Conservation (phyloP, 1,284 basidiomycete genomes). For the Spongiforma sp. region DNA sequence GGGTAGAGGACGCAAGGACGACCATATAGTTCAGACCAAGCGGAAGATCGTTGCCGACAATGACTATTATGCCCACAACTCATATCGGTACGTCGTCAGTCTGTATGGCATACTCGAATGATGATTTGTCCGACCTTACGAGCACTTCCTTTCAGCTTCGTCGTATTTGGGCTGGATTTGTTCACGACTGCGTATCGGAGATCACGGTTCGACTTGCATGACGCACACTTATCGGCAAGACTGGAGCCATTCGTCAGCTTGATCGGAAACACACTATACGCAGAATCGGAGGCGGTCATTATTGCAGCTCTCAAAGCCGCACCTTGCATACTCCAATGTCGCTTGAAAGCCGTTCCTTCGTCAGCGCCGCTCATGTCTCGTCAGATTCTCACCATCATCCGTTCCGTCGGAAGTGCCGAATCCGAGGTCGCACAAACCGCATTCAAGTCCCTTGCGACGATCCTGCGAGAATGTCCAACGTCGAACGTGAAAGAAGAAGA, state of each 20-base stretch:
- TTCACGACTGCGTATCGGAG: conserved; percentile 89
- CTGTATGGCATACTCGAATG: conserved; percentile 5
- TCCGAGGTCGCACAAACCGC: conserved; percentile 91
- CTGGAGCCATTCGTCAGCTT: conserved; percentile 88
- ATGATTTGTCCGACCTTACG: conserved; percentile 26
- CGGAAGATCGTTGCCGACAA: conserved; percentile 60
- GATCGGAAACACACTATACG: conserved; percentile 94
- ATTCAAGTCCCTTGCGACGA: conserved; percentile 84
- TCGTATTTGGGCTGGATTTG: conserved; percentile 92
- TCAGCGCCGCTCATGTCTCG: conserved; percentile 86
- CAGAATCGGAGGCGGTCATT: conserved; percentile 82
- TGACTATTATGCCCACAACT: conserved; percentile 86
- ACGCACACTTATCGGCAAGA: conserved; percentile 73
- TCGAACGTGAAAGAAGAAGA: conserved; percentile 91
- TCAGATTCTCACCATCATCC: conserved; percentile 88
- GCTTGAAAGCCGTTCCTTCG: conserved; percentile 78
- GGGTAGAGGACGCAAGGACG: conserved; percentile 48
- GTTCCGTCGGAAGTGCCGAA: conserved; percentile 86
- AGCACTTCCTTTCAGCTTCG: no score
- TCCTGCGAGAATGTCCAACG: conserved; percentile 85
- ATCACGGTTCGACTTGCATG: conserved; percentile 85
- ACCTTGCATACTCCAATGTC: conserved; percentile 85
- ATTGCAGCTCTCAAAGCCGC: conserved; percentile 82
- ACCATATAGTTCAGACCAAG: conserved; percentile 81
- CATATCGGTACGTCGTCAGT: conserved; percentile 65